phyloP scores from a whole-genome alignment of 352 stramenopile species.

The Blastocystis hominis region DNA sequence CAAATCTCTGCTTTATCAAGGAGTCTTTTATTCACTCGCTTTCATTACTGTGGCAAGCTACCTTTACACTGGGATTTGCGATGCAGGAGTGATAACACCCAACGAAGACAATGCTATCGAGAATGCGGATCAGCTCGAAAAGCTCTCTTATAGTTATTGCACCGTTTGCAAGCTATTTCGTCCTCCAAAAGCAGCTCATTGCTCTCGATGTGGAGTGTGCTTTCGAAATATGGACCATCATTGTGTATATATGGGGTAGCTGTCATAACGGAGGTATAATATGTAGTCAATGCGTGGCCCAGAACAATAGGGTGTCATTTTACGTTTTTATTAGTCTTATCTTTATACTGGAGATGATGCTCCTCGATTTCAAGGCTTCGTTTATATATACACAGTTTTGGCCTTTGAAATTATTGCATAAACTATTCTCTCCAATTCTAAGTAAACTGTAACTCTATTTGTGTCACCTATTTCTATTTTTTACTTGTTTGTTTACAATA shows the following conservation, averaged over 20 bases:
- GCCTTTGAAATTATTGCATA: too few relatives aligned
- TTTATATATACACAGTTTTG: too few relatives aligned
- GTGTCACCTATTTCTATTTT: too few relatives aligned
- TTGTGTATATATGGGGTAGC: conserved; percentile 31
- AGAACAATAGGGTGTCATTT: background rate
- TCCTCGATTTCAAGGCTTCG: background rate
- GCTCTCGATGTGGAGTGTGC: conserved; percentile 14
- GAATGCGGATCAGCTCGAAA: background rate
- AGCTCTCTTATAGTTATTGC: conserved; percentile 17
- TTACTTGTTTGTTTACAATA: too few relatives aligned
- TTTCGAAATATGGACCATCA: conserved; percentile 23
- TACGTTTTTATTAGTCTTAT: background rate
- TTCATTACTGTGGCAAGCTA: background rate
- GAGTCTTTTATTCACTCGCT: background rate
- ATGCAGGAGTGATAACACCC: background rate
- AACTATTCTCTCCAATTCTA: too few relatives aligned
- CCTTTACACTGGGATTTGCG: background rate
- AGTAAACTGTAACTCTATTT: too few relatives aligned
- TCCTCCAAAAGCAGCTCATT: background rate
- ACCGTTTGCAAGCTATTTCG: conserved; percentile 5
- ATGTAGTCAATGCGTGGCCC: conserved; percentile 9
- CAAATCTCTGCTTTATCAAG: background rate
- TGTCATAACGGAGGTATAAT: too few relatives aligned
- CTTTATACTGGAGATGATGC: background rate
- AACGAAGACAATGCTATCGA: background rate